phyloP scores from a whole-genome alignment of 2,329 filamentous ascomycete species.

The Epichloe amarillans region DNA sequence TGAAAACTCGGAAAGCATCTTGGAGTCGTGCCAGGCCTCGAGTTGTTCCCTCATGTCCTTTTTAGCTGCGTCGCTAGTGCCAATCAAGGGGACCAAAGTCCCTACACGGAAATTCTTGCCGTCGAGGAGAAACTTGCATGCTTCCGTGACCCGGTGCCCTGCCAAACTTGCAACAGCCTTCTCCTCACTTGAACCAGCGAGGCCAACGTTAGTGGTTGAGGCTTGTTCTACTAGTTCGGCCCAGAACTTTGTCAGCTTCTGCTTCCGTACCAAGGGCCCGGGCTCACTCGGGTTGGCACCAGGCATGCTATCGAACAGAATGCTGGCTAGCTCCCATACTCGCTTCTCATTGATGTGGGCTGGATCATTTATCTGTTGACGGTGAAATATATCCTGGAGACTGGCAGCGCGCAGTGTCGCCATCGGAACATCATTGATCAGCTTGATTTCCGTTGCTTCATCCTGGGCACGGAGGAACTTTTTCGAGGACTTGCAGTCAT shows the following conservation, averaged over 20 bases:
- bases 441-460: slow-evolving; percentile 37
- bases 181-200: slow-evolving; percentile 58
- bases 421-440: slow-evolving; percentile 45
- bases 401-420: slow-evolving; percentile 31
- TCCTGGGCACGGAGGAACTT: slow-evolving; percentile 43
- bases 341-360: slow-evolving; percentile 51
- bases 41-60: slow-evolving; percentile 70
- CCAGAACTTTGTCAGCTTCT: slow-evolving; percentile 55
- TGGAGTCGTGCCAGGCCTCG: slow-evolving; percentile 68
- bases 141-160: slow-evolving; percentile 65
- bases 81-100: slow-evolving; percentile 71
- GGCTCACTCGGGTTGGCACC: slow-evolving; percentile 27
- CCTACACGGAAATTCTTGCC: slow-evolving; percentile 74
- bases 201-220: slow-evolving; percentile 39
- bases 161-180: slow-evolving; percentile 72
- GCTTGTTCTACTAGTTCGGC: slow-evolving; percentile 50
- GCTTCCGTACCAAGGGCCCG: slow-evolving; percentile 34
- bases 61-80: slow-evolving; percentile 55
- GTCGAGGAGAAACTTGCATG: slow-evolving; percentile 65
- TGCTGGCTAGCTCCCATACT: slow-evolving; percentile 75
- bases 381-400: slow-evolving; percentile 27
- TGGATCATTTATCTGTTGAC: slow-evolving; percentile 27
- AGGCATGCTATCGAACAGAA: slow-evolving; percentile 65
- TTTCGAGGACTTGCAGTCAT: slow-evolving; percentile 37
- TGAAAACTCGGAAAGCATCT: slow-evolving; percentile 76